phyloP scores from a whole-genome alignment of 805 yeast genomes.

The Saccharomycopsis babjevae region DNA sequence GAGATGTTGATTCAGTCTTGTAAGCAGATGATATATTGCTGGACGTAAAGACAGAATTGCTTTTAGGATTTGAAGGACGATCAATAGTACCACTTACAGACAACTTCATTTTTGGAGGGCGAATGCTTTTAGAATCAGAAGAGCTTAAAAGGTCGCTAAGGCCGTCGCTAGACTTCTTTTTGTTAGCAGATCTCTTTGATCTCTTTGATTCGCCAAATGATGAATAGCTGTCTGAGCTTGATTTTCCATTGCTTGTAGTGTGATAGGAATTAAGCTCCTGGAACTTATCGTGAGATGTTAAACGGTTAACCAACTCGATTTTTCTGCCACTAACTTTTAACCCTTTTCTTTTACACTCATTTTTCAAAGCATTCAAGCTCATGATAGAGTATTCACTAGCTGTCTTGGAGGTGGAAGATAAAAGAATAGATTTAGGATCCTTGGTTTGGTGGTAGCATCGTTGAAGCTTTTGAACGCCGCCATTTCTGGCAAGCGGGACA shows the following conservation, averaged over 20 bases:
- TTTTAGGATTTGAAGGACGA: neutral
- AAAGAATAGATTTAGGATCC: conserved; percentile 10
- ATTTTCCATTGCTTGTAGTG: neutral
- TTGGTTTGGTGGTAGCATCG: conserved; percentile 14
- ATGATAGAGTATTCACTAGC: conserved; percentile 24
- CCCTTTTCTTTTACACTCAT: conserved; percentile 51
- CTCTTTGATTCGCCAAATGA: neutral
- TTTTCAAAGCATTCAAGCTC: conserved; percentile 45
- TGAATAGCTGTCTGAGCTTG: neutral
- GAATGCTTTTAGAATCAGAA: neutral
- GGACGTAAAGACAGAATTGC: neutral
- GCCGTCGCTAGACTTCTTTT: neutral
- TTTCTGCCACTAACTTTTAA: conserved; percentile 54
- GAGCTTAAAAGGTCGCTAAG: neutral
- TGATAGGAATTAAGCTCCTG: neutral
- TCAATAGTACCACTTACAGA: neutral
- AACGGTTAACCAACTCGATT: conserved; percentile 37
- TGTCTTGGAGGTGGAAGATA: conserved; percentile 5
- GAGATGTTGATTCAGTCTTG: neutral
- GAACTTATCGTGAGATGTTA: conserved; percentile 17
- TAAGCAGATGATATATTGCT: neutral
- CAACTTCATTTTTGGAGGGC: neutral
- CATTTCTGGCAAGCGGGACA: neutral
- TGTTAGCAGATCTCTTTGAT: neutral
- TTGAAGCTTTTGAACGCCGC: neutral